These are phyloP conservation scores for Eucalyptus cloeziana DNA, from an alignment of 345 rosid species.

Conservation along the genomic window DNA sequence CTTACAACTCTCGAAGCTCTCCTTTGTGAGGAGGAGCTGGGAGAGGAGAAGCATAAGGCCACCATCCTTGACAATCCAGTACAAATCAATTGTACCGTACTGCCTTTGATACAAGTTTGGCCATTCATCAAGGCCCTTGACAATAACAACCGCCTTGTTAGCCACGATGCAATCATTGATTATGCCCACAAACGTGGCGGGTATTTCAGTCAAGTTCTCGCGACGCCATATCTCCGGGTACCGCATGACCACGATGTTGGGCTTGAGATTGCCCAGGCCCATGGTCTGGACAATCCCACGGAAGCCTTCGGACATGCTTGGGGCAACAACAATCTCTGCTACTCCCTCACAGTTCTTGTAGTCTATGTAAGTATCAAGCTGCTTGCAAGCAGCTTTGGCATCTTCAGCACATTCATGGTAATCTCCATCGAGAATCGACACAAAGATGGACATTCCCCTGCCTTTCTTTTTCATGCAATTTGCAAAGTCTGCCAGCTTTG, in stretches of 20 bases:
- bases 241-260: conserved; percentile 94
- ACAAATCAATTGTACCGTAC: conserved; percentile 91
- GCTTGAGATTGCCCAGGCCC: conserved; percentile 98
- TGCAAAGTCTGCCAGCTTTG: conserved; percentile 96
- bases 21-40: conserved; percentile 96
- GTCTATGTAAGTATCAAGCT: conserved; percentile 75
- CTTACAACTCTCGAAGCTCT: conserved; percentile 97
- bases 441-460: conserved; percentile 96
- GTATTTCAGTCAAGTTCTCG: conserved; percentile 87
- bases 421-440: conserved; percentile 85
- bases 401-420: conserved; percentile 95
- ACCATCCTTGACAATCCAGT: conserved; percentile 98
- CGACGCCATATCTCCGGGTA: conserved; percentile 99
- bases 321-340: conserved; percentile 97
- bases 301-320: conserved; percentile 93
- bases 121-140: conserved; percentile 99
- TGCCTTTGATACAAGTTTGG: conserved; percentile 97
- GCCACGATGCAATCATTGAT: conserved; percentile 94
- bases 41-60: conserved; percentile 99
- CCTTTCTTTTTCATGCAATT: conserved; percentile 99
- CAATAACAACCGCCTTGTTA: conserved; percentile 95
- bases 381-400: conserved; percentile 86
- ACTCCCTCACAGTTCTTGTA: conserved; percentile 97
- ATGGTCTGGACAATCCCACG: conserved; percentile 96
- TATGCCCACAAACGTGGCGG: conserved; percentile 81